phyloP scores from a whole-genome alignment of 805 yeast species.

The Lipomyces sp. region DNA sequence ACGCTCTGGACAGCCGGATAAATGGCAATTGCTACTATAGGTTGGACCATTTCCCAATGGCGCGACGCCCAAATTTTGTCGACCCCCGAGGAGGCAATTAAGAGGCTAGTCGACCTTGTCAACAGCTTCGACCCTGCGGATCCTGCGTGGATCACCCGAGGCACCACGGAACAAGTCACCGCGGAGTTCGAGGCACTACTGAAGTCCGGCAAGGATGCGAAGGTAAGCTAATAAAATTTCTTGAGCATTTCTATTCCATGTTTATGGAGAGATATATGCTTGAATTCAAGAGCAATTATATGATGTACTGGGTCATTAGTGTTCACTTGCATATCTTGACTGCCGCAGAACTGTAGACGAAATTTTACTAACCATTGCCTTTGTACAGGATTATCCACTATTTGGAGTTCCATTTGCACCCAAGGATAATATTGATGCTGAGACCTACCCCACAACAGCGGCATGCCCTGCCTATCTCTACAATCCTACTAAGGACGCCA shows the following conservation, averaged over 20 bases:
- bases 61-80: slow-evolving; percentile 58
- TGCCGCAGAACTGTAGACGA: too few relatives aligned
- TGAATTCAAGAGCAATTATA: too few relatives aligned
- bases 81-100: slow-evolving; percentile 59
- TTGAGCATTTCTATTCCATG: background rate
- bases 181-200: slow-evolving; percentile 80
- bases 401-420: slow-evolving; percentile 95
- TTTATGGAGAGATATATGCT: too few relatives aligned
- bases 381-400: slow-evolving; percentile 46
- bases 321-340: too few relatives aligned
- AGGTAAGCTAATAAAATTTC: slow-evolving; percentile 10
- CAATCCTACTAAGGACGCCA: slow-evolving; percentile 67
- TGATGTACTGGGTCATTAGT: too few relatives aligned
- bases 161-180: slow-evolving; percentile 55
- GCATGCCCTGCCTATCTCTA: slow-evolving; percentile 87
- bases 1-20: slow-evolving; percentile 32
- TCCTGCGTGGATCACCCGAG: slow-evolving; percentile 90
- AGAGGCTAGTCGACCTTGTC: slow-evolving; percentile 44
- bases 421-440: slow-evolving; percentile 90
- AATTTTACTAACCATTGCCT: background rate
- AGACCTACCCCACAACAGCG: slow-evolving; percentile 81
- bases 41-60: slow-evolving; percentile 88
- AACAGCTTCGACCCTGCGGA: slow-evolving; percentile 44
- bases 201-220: slow-evolving; percentile 48
- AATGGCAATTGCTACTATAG: slow-evolving; percentile 40